Percentiles rank a stretch among this genome's conserved stretches.
These are phyloP conservation scores for Colletotrichum tofieldiae DNA, from an alignment of 2,329 filamentous ascomycete species.

Conservation along the genomic window DNA sequence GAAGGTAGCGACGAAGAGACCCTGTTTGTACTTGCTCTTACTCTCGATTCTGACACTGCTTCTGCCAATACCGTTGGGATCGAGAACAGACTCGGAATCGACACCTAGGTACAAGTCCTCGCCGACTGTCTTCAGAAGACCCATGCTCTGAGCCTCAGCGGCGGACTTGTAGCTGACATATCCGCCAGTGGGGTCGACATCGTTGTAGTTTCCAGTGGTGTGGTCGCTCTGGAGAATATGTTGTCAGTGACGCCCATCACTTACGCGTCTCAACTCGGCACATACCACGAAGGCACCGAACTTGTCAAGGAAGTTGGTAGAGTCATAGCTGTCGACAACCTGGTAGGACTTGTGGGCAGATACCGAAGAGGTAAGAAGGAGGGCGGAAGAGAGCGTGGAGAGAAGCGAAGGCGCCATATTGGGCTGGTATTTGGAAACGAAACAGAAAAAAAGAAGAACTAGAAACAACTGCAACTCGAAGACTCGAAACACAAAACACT, in stretches of 20 bases:
- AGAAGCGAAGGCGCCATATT: slow-evolving; percentile 43
- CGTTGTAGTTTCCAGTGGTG: slow-evolving; percentile 44
- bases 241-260: background rate
- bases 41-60: slow-evolving; percentile 77
- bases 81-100: slow-evolving; percentile 51
- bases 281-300: slow-evolving; percentile 60
- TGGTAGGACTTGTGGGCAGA: slow-evolving; percentile 37
- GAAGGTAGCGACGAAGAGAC: slow-evolving; percentile 79
- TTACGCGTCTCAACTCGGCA: background rate
- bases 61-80: slow-evolving; percentile 53
- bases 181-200: slow-evolving; percentile 74
- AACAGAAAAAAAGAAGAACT: background rate
- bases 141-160: slow-evolving; percentile 52
- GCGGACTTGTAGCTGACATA: slow-evolving; percentile 70
- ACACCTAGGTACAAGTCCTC: slow-evolving; percentile 59
- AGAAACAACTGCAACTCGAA: background rate
- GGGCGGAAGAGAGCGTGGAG: slow-evolving; percentile 41
- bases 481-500: slow-evolving; percentile 9
- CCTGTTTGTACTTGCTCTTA: slow-evolving; percentile 73
- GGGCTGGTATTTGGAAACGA: background rate
- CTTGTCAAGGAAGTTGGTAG: slow-evolving; percentile 64
- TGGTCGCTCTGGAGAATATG: slow-evolving; percentile 40
- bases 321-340: slow-evolving; percentile 42
- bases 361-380: slow-evolving; percentile 33
- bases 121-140: slow-evolving; percentile 53